Conservation (phyloP, 768 basidiomycete species). For the Leccinum fibrillosum region DNA sequence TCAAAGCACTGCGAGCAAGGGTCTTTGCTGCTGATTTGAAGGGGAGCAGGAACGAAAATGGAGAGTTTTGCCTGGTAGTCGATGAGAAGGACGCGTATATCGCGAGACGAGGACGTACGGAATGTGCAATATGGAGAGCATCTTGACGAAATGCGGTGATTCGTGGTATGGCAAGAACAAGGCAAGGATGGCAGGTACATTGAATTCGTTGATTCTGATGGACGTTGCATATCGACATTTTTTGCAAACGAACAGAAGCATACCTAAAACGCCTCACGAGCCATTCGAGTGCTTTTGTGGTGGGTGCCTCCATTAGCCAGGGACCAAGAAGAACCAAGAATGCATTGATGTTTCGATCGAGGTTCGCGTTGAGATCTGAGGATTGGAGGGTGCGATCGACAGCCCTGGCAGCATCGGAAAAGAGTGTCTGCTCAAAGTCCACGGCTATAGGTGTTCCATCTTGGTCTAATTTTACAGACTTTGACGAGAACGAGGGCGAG, state of each 20-base stretch:
- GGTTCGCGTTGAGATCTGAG: constrained; percentile 53
- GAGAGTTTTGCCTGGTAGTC: constrained; percentile 49
- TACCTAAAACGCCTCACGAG: constrained; percentile 90
- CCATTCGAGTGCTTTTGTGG: constrained; percentile 90
- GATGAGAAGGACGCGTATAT: not conserved
- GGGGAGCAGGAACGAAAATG: constrained; percentile 67
- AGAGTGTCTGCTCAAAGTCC: constrained; percentile 66
- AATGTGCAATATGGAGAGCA: constrained; percentile 82
- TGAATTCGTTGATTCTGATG: constrained; percentile 87
- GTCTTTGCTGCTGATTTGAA: constrained; percentile 76
- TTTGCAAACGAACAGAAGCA: constrained; percentile 12
- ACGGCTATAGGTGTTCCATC: constrained; percentile 23
- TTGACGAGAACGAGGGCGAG: constrained; percentile 45
- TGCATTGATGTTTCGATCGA: constrained; percentile 58
- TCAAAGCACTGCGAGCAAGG: constrained; percentile 67
- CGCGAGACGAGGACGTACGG: constrained; percentile 41
- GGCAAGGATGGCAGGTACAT: constrained; percentile 70
- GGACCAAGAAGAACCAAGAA: constrained; percentile 74
- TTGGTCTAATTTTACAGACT: constrained; percentile 6
- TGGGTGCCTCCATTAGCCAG: constrained; percentile 76
- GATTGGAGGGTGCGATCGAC: constrained; percentile 78
- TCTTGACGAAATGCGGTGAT: constrained; percentile 90
- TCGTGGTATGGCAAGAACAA: constrained; percentile 95
- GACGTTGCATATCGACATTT: not conserved
- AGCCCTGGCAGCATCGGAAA: constrained; percentile 63